Evolutionary conservation across 371 early-diverging fungal species (phyloP).

Genomic region (Quaeritorhiza haematococci): DNA sequence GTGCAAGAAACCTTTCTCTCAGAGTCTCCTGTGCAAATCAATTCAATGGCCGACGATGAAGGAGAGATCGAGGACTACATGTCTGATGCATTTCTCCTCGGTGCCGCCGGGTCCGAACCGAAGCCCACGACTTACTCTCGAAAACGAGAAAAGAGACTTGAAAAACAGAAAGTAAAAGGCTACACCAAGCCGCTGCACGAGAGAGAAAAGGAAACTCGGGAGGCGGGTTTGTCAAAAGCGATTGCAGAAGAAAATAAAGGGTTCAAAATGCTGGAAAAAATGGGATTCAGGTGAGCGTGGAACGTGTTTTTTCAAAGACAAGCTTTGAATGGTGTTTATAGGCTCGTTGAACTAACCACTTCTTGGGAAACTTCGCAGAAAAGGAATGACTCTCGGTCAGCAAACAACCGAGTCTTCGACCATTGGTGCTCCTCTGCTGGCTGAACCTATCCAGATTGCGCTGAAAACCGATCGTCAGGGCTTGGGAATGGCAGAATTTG

Average conservation of each 20-base stretch:
- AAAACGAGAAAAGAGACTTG: slow-evolving; percentile 2
- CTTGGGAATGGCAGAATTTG: background rate
- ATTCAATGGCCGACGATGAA: too few species aligned
- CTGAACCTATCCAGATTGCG: slow-evolving; percentile 11
- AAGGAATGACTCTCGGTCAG: slow-evolving; percentile 7
- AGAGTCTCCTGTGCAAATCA: too few species aligned
- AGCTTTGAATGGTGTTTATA: too few species aligned
- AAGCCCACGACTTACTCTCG: slow-evolving; percentile 4
- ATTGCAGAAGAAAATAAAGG: slow-evolving; percentile 57
- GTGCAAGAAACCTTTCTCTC: too few species aligned
- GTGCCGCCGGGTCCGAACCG: background rate
- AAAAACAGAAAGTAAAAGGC: too few species aligned
- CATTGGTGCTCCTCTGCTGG: too few species aligned
- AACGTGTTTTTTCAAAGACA: too few species aligned
- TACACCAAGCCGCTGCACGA: too few species aligned
- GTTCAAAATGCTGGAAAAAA: slow-evolving; percentile 63
- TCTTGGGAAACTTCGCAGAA: slow-evolving; percentile 6
- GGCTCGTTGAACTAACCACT: too few species aligned
- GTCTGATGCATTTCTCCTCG: slow-evolving; percentile 8
- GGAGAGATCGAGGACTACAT: slow-evolving; percentile 14
- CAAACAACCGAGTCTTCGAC: background rate
- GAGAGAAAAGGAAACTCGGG: slow-evolving; percentile 43
- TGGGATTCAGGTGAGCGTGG: slow-evolving; percentile 68
- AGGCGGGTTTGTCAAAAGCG: slow-evolving; percentile 43
- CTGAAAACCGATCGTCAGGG: slow-evolving; percentile 3